Evolutionary conservation across 2,329 filamentous ascomycete genomes (phyloP).

Genomic region (Penicillium janthinellum): DNA sequence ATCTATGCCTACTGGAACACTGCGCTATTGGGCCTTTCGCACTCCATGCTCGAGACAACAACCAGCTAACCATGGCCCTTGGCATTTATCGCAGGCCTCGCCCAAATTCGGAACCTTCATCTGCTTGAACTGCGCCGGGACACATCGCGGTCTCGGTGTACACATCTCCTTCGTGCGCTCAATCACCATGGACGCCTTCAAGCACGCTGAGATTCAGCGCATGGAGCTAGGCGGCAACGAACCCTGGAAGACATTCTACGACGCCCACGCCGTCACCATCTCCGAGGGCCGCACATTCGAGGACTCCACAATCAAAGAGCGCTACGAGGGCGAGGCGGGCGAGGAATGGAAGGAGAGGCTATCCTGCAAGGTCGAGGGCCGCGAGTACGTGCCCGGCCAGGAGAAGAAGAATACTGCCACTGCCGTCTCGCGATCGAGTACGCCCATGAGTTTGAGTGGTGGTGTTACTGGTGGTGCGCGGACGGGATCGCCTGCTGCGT

Average conservation of each 20-base stretch:
- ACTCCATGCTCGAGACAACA: neutral
- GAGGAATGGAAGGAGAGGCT: constrained; percentile 95
- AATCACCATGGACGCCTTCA: constrained; percentile 99
- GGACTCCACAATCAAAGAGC: constrained; percentile 83
- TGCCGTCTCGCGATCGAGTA: constrained; percentile 40
- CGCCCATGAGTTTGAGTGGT: constrained; percentile 24
- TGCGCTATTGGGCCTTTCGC: neutral
- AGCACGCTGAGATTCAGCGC: constrained; percentile 84
- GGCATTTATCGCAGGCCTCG: constrained; percentile 56
- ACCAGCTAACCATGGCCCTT: neutral
- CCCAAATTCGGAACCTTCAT: constrained; percentile 99
- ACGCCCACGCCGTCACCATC: constrained; percentile 67
- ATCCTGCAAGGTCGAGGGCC: constrained; percentile 82
- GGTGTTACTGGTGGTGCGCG: constrained; percentile 10
- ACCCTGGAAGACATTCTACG: constrained; percentile 84
- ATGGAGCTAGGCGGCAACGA: constrained; percentile 94
- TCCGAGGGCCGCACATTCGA: constrained; percentile 75
- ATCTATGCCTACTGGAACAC: neutral
- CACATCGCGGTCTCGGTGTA: constrained; percentile 90
- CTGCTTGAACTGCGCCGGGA: constrained; percentile 92
- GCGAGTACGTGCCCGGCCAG: constrained; percentile 77
- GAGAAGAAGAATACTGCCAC: constrained; percentile 50
- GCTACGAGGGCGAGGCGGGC: constrained; percentile 85
- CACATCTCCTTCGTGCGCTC: constrained; percentile 98
- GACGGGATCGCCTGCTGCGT: constrained; percentile 28